A percentile compares a stretch with the other conserved stretches of the same genome.
Conservation (phyloP, 2,329 filamentous ascomycete genomes). For the Aspergillus quadricinctus region DNA sequence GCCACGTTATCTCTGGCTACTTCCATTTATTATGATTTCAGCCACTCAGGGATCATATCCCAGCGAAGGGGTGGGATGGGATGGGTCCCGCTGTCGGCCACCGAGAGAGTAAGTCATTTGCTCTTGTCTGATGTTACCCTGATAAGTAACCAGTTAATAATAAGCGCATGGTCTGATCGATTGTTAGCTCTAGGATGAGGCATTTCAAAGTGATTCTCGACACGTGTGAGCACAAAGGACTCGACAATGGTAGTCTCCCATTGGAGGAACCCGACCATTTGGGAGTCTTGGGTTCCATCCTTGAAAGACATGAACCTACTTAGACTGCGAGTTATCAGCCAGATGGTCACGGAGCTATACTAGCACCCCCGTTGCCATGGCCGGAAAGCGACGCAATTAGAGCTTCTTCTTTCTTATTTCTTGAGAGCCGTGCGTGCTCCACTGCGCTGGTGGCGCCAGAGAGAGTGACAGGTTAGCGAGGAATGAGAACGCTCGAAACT, state of each 20-base stretch:
- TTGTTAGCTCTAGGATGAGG: background rate
- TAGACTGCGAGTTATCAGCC: background rate
- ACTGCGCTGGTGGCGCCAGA: background rate
- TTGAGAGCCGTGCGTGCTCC: background rate
- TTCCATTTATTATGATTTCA: background rate
- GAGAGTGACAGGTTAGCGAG: background rate
- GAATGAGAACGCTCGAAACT: background rate
- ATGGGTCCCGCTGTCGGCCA: background rate
- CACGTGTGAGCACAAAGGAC: background rate
- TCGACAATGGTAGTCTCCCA: background rate
- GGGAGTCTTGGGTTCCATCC: background rate
- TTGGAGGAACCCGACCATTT: background rate
- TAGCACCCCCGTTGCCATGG: background rate
- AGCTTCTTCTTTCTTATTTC: background rate
- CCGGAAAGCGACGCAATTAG: background rate
- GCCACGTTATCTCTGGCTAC: constrained; percentile 2
- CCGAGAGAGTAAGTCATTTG: background rate
- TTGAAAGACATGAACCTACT: background rate
- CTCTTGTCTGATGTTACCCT: background rate
- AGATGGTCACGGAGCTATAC: background rate
- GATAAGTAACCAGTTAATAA: background rate
- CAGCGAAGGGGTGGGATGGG: background rate
- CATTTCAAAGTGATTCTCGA: background rate
- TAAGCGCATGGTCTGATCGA: background rate
- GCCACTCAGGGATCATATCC: background rate